Evolutionary conservation across 768 basidiomycete species (phyloP).

Genomic region (Amanita rimosa): DNA sequence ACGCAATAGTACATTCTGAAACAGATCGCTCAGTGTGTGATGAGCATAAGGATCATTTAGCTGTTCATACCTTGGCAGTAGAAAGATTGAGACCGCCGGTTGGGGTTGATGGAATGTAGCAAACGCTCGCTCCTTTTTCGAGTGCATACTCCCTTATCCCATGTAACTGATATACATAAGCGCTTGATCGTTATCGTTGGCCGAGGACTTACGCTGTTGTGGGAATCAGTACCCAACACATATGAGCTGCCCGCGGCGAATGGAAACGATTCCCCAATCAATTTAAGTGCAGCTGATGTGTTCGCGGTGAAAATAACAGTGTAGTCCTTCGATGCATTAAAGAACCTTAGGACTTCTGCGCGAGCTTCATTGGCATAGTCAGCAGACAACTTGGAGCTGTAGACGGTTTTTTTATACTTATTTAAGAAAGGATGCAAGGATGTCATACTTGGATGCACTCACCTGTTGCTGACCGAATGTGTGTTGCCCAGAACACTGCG

Average conservation of each 20-base stretch:
- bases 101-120: conserved; percentile 53
- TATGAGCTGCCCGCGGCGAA: conserved; percentile 48
- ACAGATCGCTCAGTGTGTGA: background rate
- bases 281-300: conserved; percentile 68
- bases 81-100: conserved; percentile 53
- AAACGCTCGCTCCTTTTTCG: conserved; percentile 40
- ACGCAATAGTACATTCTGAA: conserved; percentile 41
- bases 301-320: conserved; percentile 78
- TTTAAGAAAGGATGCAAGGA: too few species aligned
- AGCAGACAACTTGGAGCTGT: conserved; percentile 62
- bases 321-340: conserved; percentile 65
- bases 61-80: conserved; percentile 41
- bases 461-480: conserved; percentile 78
- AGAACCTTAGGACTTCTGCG: conserved; percentile 62
- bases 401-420: conserved; percentile 5
- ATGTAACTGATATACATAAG: conserved; percentile 28
- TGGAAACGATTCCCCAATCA: conserved; percentile 74
- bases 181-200: background rate
- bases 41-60: background rate
- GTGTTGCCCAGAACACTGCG: conserved; percentile 69
- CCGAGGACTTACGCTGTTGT: conserved; percentile 52
- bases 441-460: conserved; percentile 5
- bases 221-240: conserved; percentile 67
- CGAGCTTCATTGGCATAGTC: conserved; percentile 60
- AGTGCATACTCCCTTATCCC: conserved; percentile 68